phyloP scores from a whole-genome alignment of 2,329 filamentous ascomycete species.

The Monosporascus sp. region DNA sequence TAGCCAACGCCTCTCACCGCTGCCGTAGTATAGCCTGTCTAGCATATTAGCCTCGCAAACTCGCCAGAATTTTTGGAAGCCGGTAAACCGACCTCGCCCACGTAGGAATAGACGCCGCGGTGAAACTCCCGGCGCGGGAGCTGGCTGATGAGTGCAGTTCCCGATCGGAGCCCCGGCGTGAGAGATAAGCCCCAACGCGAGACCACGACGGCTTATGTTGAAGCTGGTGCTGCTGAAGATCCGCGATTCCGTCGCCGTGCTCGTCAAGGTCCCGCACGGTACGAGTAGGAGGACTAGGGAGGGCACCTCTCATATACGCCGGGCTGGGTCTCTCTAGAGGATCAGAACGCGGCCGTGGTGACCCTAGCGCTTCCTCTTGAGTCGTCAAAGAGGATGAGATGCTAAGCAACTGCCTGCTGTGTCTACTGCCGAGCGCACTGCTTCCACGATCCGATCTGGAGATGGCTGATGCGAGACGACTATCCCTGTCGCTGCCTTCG shows the following conservation, averaged over 20 bases:
- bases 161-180: constrained; percentile 43
- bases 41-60: constrained; percentile 7
- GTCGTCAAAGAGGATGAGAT: constrained; percentile 49
- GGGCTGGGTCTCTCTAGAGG: constrained; percentile 47
- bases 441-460: constrained; percentile 41
- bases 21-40: constrained; percentile 63
- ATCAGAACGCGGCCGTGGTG: constrained; percentile 28
- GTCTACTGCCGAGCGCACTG: constrained; percentile 43
- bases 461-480: constrained; percentile 41
- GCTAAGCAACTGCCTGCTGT: constrained; percentile 52
- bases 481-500: constrained; percentile 47
- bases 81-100: constrained; percentile 46
- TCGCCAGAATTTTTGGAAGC: not conserved
- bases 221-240: constrained; percentile 46
- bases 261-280: constrained; percentile 56
- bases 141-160: constrained; percentile 48
- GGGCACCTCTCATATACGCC: constrained; percentile 34
- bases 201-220: constrained; percentile 47
- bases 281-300: constrained; percentile 31
- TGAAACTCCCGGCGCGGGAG: constrained; percentile 42
- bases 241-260: constrained; percentile 58
- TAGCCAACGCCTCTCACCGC: constrained; percentile 53
- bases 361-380: constrained; percentile 34
- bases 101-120: constrained; percentile 39
- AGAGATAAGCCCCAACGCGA: constrained; percentile 47